phyloP scores from a whole-genome alignment of 2,329 filamentous ascomycete genomes.

The Penicillium sclerotiorum region DNA sequence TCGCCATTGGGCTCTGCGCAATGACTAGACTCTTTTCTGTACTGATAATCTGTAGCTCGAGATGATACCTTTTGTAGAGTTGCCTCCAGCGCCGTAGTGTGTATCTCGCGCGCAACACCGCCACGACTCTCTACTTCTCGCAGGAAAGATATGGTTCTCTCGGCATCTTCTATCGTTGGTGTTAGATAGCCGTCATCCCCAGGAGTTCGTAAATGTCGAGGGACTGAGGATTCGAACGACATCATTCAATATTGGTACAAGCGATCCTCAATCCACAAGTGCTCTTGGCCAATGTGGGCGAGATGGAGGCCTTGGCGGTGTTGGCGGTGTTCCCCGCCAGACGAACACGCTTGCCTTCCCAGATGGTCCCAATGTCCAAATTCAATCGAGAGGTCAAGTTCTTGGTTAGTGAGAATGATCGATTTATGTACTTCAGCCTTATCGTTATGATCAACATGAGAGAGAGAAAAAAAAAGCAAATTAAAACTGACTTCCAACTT shows the following conservation, averaged over 20 bases:
- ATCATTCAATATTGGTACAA: slow-evolving; percentile 13
- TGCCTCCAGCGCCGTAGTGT: slow-evolving; percentile 33
- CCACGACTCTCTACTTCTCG: slow-evolving; percentile 14
- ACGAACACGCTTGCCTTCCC: too few relatives aligned
- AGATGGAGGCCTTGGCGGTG: too few relatives aligned
- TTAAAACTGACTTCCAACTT: too few relatives aligned
- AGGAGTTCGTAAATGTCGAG: slow-evolving; percentile 40
- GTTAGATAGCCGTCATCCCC: slow-evolving; percentile 50
- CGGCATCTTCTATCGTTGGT: slow-evolving; percentile 48
- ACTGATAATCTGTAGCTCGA: slow-evolving; percentile 16
- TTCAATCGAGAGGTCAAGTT: too few relatives aligned
- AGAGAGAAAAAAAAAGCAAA: too few relatives aligned
- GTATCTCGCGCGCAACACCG: slow-evolving; percentile 23
- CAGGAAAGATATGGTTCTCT: slow-evolving; percentile 25
- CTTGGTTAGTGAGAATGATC: too few relatives aligned
- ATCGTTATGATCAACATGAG: too few relatives aligned
- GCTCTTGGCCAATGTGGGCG: too few relatives aligned
- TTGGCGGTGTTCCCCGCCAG: too few relatives aligned
- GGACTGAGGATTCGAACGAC: slow-evolving; percentile 22
- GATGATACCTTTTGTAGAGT: slow-evolving; percentile 25
- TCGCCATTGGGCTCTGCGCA: slow-evolving; percentile 18
- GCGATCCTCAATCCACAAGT: neutral
- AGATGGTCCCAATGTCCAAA: too few relatives aligned
- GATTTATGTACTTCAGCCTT: too few relatives aligned
- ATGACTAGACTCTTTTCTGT: slow-evolving; percentile 9